Evolutionary conservation across 306 rosid genomes (phyloP).

Genomic region (Lithocarpus polystachyus): DNA sequence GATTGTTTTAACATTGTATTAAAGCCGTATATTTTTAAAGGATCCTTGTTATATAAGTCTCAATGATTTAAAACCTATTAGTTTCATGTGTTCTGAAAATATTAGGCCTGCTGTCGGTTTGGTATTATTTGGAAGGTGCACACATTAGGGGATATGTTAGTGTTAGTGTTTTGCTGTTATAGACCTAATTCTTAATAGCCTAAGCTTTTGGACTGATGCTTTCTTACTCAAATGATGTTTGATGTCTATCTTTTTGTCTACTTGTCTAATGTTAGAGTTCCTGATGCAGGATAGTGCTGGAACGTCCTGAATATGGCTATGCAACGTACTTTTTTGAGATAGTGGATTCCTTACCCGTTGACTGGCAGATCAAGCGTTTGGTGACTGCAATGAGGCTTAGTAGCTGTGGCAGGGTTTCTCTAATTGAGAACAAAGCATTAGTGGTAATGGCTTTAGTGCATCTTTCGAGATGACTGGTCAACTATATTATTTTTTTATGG

Average conservation of each 20-base stretch:
- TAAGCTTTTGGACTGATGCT: not conserved
- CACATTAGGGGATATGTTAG: not conserved
- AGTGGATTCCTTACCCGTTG: constrained; percentile 56
- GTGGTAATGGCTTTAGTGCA: constrained; percentile 42
- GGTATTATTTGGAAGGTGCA: not conserved
- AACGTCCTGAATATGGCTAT: constrained; percentile 94
- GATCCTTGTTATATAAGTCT: not conserved
- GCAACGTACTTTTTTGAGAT: constrained; percentile 97
- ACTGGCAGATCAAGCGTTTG: constrained; percentile 90
- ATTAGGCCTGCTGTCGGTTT: not conserved
- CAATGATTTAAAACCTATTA: not conserved
- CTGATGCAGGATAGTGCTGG: constrained; percentile 79
- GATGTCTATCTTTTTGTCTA: constrained; percentile 9
- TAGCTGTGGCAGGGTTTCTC: constrained; percentile 69
- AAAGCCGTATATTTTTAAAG: not conserved
- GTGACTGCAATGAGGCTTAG: constrained; percentile 83
- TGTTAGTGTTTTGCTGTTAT: not conserved
- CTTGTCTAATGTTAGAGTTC: constrained; percentile 23
- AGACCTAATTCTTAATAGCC: not conserved
- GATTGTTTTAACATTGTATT: not conserved
- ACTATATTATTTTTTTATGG: not conserved
- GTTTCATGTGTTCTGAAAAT: not conserved
- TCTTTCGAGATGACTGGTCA: constrained; percentile 3
- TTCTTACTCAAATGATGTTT: constrained; percentile 20
- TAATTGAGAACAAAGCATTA: constrained; percentile 72